These are phyloP conservation scores for Tolypocladium capitatum DNA, from an alignment of 2,329 filamentous ascomycete genomes.

Conservation along the genomic window DNA sequence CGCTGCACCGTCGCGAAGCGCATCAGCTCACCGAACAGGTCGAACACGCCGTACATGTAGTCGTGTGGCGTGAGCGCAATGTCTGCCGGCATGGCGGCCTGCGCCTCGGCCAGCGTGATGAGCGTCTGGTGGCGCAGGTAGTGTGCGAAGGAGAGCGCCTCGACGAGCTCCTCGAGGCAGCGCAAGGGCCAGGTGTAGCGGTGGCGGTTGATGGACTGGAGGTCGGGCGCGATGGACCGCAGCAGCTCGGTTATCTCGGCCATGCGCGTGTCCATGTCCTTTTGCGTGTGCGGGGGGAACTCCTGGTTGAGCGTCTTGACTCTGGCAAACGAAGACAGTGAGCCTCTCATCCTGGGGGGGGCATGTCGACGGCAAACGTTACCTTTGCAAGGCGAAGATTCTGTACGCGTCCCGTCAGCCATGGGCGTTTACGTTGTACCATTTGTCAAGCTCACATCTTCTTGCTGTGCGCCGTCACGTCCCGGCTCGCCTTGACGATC, in stretches of 20 bases:
- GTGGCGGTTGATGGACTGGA: constrained; percentile 66
- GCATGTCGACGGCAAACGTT: not conserved
- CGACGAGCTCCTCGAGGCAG: constrained; percentile 87
- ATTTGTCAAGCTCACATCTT: constrained; percentile 58
- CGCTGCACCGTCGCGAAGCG: constrained; percentile 80
- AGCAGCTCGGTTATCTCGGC: constrained; percentile 60
- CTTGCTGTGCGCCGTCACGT: constrained; percentile 89
- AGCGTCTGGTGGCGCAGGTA: constrained; percentile 71
- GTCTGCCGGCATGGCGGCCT: constrained; percentile 30
- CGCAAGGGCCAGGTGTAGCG: constrained; percentile 72
- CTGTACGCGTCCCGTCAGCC: constrained; percentile 8
- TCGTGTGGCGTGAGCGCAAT: constrained; percentile 66
- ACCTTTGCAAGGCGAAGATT: constrained; percentile 28
- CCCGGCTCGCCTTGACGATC: constrained; percentile 79
- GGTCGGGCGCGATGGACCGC: constrained; percentile 52
- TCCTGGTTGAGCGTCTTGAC: constrained; percentile 48
- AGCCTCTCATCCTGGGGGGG: not conserved
- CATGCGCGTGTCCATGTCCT: constrained; percentile 57
- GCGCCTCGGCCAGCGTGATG: constrained; percentile 52
- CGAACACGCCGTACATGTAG: constrained; percentile 83
- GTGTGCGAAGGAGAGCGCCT: constrained; percentile 77
- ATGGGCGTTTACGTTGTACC: too few species aligned
- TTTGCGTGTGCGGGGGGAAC: constrained; percentile 54
- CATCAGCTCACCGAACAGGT: constrained; percentile 95
- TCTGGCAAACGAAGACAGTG: constrained; percentile 23